Evolutionary conservation across 176 grass and related monocot species (phyloP).

Genomic region (Pontederia crassipes): DNA sequence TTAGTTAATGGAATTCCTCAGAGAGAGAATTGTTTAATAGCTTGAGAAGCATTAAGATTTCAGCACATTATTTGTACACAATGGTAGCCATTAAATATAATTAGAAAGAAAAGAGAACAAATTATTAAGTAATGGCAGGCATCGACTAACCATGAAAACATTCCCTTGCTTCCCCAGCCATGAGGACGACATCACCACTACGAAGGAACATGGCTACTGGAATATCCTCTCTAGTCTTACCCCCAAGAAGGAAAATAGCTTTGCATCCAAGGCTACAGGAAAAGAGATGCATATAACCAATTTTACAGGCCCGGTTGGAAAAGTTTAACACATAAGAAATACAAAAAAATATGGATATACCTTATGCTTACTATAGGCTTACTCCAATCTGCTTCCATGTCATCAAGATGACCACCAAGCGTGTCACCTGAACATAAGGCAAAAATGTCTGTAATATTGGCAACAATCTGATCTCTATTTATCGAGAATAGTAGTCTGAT

Average conservation of each 20-base stretch:
- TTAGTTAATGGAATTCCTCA: too few species aligned
- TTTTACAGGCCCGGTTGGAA: background rate
- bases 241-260: conserved; percentile 81
- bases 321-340: background rate
- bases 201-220: conserved; percentile 63
- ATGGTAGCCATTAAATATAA: background rate
- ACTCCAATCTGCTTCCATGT: conserved; percentile 95
- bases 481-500: background rate
- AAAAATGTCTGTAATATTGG: background rate
- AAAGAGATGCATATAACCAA: background rate
- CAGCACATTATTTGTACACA: background rate
- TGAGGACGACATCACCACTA: conserved; percentile 74
- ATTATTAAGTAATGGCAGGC: conserved; percentile 3
- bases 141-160: conserved; percentile 61
- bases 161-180: conserved; percentile 74
- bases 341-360: conserved; percentile 16
- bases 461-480: background rate
- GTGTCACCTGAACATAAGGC: conserved; percentile 51
- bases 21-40: too few species aligned
- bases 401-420: conserved; percentile 89
- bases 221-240: conserved; percentile 64
- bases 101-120: background rate
- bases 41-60: too few species aligned
- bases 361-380: conserved; percentile 93
- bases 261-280: conserved; percentile 65